These are phyloP conservation scores for Fusarium sp. DNA, from an alignment of 2,329 filamentous ascomycete genomes.

Conservation along the genomic window DNA sequence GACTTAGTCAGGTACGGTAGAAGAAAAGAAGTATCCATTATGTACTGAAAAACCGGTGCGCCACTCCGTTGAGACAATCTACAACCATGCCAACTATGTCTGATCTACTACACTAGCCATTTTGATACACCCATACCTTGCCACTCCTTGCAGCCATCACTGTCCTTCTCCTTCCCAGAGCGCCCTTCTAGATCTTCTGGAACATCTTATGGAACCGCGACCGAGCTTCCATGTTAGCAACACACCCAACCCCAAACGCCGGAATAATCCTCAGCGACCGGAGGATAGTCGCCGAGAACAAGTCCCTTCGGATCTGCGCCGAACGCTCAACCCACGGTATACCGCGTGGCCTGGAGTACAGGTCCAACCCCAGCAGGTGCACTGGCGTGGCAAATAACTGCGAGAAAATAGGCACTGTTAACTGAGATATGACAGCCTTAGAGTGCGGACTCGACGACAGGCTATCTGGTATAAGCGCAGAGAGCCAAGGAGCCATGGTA, in stretches of 20 bases:
- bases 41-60: background rate
- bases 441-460: conserved; percentile 39
- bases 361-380: conserved; percentile 45
- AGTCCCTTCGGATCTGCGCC: conserved; percentile 37
- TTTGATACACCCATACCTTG: background rate
- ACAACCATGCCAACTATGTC: background rate
- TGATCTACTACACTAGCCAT: background rate
- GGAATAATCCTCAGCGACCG: conserved; percentile 47
- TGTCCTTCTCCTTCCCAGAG: accelerated
- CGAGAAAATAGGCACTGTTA: conserved; percentile 47
- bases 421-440: conserved; percentile 44
- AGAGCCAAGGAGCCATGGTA: conserved; percentile 44
- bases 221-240: conserved; percentile 43
- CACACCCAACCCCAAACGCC: conserved; percentile 48
- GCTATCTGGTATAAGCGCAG: conserved; percentile 43
- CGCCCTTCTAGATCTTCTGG: background rate
- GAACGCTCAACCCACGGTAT: conserved; percentile 32
- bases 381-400: conserved; percentile 48
- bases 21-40: background rate
- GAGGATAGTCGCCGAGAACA: conserved; percentile 44
- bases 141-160: background rate
- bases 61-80: accelerated
- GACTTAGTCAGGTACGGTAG: background rate
- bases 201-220: conserved; percentile 28
- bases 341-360: conserved; percentile 28